Evolutionary conservation across 306 rosid species (phyloP).

Genomic region (Alnus rubra): DNA sequence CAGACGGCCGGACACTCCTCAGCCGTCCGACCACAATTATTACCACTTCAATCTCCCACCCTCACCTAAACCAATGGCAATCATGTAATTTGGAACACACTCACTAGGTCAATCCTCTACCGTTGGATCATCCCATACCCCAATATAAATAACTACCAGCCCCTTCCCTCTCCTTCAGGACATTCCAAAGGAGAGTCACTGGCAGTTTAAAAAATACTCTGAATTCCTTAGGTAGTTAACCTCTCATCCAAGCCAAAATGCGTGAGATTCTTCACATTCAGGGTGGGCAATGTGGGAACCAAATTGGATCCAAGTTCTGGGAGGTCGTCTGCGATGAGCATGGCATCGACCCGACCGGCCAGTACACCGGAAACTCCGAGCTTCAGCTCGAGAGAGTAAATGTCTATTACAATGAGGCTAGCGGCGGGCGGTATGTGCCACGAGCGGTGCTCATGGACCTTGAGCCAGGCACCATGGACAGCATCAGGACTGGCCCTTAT

Average conservation of each 20-base stretch:
- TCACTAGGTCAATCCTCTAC: neutral
- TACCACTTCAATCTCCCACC: too few relatives aligned
- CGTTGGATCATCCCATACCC: constrained; percentile 14
- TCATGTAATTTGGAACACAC: neutral
- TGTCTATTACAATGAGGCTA: constrained; percentile 62
- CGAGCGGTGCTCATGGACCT: constrained; percentile 82
- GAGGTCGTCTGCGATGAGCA: constrained; percentile 71
- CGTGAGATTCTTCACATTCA: constrained; percentile 80
- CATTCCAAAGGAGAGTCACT: constrained; percentile 8
- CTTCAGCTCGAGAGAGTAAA: constrained; percentile 59
- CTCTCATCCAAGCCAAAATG: constrained; percentile 31
- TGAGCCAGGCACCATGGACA: constrained; percentile 82
- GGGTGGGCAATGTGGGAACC: constrained; percentile 82
- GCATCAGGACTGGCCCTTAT: constrained; percentile 54
- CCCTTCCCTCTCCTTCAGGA: neutral
- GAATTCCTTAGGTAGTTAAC: neutral
- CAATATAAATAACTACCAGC: constrained; percentile 36
- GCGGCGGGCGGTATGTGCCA: constrained; percentile 65
- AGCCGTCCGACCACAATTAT: constrained; percentile 28
- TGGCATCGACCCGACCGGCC: constrained; percentile 57
- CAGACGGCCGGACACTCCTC: constrained; percentile 18
- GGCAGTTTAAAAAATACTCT: constrained; percentile 19
- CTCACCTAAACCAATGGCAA: neutral
- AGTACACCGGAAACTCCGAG: constrained; percentile 43
- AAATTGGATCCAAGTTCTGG: constrained; percentile 68